Evolutionary conservation across 2,329 filamentous ascomycete genomes (phyloP).

Genomic region (Phyllosticta capitalensis): DNA sequence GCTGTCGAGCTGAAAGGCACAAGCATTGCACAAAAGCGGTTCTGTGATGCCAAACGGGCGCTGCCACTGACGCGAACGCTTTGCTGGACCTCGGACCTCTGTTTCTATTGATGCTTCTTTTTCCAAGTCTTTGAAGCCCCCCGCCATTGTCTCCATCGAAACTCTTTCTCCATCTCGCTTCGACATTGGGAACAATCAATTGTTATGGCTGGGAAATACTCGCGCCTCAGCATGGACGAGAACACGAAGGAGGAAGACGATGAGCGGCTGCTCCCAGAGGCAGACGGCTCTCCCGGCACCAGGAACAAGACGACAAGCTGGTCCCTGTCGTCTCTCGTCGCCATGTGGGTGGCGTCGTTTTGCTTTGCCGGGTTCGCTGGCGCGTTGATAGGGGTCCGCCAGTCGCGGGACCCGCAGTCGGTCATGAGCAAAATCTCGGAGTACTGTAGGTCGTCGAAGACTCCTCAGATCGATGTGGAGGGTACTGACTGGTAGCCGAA

Average conservation of each 20-base stretch:
- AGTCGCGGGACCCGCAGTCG: conserved; percentile 14
- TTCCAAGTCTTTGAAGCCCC: not conserved
- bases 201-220: not conserved
- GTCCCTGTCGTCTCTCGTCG: conserved; percentile 15
- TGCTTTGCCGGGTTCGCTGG: conserved; percentile 18
- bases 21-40: not conserved
- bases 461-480: too few species aligned
- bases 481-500: not conserved
- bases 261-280: conserved; percentile 7
- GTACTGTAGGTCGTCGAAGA: conserved; percentile 26
- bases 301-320: not conserved
- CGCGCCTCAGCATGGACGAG: not conserved
- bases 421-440: conserved; percentile 22
- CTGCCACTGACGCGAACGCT: not conserved
- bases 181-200: not conserved
- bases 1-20: not conserved
- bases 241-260: not conserved
- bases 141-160: not conserved
- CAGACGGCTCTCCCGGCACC: not conserved
- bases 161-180: not conserved
- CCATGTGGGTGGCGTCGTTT: conserved; percentile 15
- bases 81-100: not conserved
- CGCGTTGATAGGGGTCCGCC: conserved; percentile 15
- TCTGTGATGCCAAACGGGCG: not conserved
- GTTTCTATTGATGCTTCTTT: not conserved